Evolutionary conservation across 1,284 basidiomycete genomes (phyloP), one percentile per base, ranked within the genome.

Genomic region (Vanrija sp.): DNA sequence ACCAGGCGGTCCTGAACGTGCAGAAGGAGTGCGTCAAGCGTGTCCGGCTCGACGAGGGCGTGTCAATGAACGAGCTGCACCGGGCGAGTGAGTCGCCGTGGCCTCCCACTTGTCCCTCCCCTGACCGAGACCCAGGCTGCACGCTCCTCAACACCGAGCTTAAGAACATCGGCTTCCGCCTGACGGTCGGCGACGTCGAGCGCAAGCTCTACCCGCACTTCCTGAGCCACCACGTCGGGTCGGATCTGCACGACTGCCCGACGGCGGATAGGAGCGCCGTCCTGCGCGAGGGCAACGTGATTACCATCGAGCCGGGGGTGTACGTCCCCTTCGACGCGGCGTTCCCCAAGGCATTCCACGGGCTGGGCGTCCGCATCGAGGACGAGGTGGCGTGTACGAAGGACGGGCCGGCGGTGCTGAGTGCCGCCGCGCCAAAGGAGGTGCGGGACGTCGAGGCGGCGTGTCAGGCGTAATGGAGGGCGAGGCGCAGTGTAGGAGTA

Each of bases 281-380:
- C 31, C 70, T 93, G 48, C 81, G 83, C 61, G 79, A 79, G 9
- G 91, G 90, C 1, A 94, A 91, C 83, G 89, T 95, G 7, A 83
- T 96, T 43, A 95, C 90, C 5, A 83, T 77, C 52, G 79, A 78
- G 59, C 76, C 75, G 8, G 77, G 75, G 4, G 54, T 73, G 37
- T 96, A 94, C 67, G 89, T 97, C 19, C 93, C 93, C 3, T 83
- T 85, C 1, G 80, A 83, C 19, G 66, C 84, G 2, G 77, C 82
- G 41, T 96, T 89, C 73, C 93, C 93, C 0, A 85, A 82, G 60
- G 82, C 83, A 52, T 97, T 90, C 75, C 91, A 93, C 63, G 87
- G 90, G 58, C 82, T 94, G 23, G 90, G 89, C 5, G 85, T 96
- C 57, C 16, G 44, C 22, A 27, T n/a, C 8, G 60, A 89, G 85